A percentile compares a stretch with the other conserved stretches of the same genome.
phyloP scores from a whole-genome alignment of 495 filamentous ascomycete species.

The Opeltia flavorubescens region DNA sequence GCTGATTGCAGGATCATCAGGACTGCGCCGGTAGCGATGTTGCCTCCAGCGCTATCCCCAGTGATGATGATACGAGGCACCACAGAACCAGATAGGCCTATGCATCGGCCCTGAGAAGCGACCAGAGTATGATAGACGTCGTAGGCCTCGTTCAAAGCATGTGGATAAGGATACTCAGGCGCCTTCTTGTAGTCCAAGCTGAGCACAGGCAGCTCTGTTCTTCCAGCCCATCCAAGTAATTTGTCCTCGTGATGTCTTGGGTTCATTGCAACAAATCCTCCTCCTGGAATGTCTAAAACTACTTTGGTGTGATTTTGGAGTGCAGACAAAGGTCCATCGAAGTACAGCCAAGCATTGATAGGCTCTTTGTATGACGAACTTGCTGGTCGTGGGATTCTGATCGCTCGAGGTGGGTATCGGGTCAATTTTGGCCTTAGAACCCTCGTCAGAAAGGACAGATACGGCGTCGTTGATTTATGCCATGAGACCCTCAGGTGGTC shows the following conservation, averaged over 20 bases:
- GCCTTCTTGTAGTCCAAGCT: slow-evolving; percentile 92
- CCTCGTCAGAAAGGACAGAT: slow-evolving; percentile 52
- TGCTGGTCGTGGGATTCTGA: slow-evolving; percentile 68
- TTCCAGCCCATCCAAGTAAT: slow-evolving; percentile 76
- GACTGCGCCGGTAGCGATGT: slow-evolving; percentile 66
- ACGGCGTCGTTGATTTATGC: slow-evolving; percentile 85
- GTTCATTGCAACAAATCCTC: slow-evolving; percentile 91
- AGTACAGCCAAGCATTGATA: slow-evolving; percentile 84
- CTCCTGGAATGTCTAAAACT: slow-evolving; percentile 86
- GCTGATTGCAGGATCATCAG: slow-evolving; percentile 77
- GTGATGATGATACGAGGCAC: slow-evolving; percentile 66
- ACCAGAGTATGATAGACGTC: slow-evolving; percentile 82
- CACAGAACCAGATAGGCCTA: slow-evolving; percentile 63
- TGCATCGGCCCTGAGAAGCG: slow-evolving; percentile 58
- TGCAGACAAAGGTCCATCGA: slow-evolving; percentile 69
- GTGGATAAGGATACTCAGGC: slow-evolving; percentile 88
- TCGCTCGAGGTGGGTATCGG: slow-evolving; percentile 59
- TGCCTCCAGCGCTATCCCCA: slow-evolving; percentile 88
- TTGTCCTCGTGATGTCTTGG: slow-evolving; percentile 87
- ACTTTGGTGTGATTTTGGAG: slow-evolving; percentile 63
- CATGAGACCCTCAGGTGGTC: slow-evolving; percentile 88
- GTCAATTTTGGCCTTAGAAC: slow-evolving; percentile 67
- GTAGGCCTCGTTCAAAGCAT: slow-evolving; percentile 90
- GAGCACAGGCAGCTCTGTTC: slow-evolving; percentile 67
- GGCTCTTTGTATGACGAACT: slow-evolving; percentile 70